Conservation (phyloP, 257 asterid species). For the Ballota nigra region DNA sequence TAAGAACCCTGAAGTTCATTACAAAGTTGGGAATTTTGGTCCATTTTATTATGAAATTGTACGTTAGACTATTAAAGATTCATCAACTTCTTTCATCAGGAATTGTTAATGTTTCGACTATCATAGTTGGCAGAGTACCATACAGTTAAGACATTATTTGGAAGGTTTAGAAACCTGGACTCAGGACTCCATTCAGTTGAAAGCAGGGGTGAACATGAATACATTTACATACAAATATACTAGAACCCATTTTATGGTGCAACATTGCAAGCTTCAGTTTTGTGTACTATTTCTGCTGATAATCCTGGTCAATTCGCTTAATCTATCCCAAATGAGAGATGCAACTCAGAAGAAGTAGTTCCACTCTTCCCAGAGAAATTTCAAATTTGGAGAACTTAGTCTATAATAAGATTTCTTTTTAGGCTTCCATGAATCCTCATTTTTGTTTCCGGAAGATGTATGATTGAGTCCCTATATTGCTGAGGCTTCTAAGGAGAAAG, state of each 20-base stretch:
- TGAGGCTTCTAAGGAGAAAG: not conserved
- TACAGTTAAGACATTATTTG: not conserved
- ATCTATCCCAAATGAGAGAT: not conserved
- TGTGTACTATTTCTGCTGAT: not conserved
- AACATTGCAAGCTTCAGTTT: not conserved
- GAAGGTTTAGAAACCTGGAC: not conserved
- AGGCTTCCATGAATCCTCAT: not conserved
- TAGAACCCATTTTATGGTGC: not conserved
- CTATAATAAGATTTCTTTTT: not conserved
- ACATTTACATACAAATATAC: not conserved
- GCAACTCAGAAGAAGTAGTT: not conserved
- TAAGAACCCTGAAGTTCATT: not conserved
- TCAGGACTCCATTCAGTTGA: not conserved
- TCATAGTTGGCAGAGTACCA: not conserved
- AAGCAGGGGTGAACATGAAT: not conserved
- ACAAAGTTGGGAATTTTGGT: not conserved
- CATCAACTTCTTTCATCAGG: not conserved
- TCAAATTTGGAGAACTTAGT: not conserved
- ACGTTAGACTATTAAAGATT: not conserved
- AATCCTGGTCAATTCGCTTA: not conserved
- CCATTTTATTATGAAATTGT: not conserved
- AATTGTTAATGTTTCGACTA: not conserved
- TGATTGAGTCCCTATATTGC: not conserved
- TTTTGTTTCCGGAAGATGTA: constrained; percentile 5
- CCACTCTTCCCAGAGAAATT: not conserved